Conservation (phyloP, 345 rosid genomes). For the Lenwebbia sp. region DNA sequence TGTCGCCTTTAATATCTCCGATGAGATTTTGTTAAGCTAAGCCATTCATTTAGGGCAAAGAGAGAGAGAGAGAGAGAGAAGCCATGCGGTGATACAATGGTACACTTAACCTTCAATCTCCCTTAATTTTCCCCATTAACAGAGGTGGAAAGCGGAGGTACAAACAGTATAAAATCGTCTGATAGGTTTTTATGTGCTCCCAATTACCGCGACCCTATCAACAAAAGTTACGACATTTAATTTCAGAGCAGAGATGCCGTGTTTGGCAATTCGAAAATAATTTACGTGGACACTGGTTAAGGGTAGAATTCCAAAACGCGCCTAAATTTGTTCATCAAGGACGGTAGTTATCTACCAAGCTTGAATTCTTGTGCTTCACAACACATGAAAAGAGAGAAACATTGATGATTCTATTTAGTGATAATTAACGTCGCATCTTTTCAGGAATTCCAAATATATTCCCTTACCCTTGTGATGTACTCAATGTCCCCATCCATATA, state of each 20-base stretch:
- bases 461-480: neutral
- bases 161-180: no score
- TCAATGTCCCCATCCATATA: neutral
- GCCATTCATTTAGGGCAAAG: no score
- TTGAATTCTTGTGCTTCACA: neutral
- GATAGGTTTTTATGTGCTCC: neutral
- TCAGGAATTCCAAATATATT: neutral
- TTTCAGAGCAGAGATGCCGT: neutral
- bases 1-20: neutral
- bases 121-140: no score
- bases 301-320: neutral
- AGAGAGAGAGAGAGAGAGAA: no score
- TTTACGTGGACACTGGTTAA: neutral
- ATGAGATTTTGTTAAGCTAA: neutral
- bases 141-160: no score
- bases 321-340: neutral
- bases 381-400: neutral
- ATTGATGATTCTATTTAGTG: neutral
- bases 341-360: neutral
- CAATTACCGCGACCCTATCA: neutral
- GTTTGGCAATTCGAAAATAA: neutral
- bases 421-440: neutral
- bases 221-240: neutral
- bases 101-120: no score
- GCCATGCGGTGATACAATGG: no score